phyloP scores from a whole-genome alignment of 768 basidiomycete species.

The Sporobolomyces pararoseus region DNA sequence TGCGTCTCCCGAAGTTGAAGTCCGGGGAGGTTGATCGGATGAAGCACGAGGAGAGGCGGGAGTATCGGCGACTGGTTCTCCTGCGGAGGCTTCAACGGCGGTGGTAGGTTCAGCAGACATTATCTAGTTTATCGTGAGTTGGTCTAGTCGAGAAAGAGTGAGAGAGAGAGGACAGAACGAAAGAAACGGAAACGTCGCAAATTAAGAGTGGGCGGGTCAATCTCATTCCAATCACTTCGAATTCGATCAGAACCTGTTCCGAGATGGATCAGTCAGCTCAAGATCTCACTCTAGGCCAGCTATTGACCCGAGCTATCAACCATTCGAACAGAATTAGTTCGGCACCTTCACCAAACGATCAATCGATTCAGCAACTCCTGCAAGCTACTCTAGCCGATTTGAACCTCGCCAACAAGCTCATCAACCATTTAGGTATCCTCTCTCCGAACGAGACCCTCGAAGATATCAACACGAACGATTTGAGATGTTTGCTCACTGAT shows the following conservation, averaged over 20 bases:
- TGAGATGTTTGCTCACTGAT: constrained; percentile 71
- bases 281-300: constrained; percentile 34
- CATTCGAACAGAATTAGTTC: neutral
- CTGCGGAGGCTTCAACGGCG: constrained; percentile 23
- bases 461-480: constrained; percentile 71
- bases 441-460: constrained; percentile 78
- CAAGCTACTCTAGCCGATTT: constrained; percentile 60
- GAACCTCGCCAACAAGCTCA: constrained; percentile 56
- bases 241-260: neutral
- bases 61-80: constrained; percentile 12
- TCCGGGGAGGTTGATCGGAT: neutral
- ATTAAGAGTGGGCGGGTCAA: neutral
- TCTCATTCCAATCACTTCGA: neutral
- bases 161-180: neutral
- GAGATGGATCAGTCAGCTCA: neutral
- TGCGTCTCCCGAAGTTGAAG: constrained; percentile 12
- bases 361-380: constrained; percentile 57
- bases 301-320: constrained; percentile 29
- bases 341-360: constrained; percentile 29
- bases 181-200: neutral
- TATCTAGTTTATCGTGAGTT: neutral
- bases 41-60: constrained; percentile 11
- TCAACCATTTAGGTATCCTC: constrained; percentile 66
- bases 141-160: neutral
- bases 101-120: constrained; percentile 17